Percentiles rank a stretch among this genome's conserved stretches.
These are phyloP conservation scores for Xylaria sp. DNA, from an alignment of 2,329 filamentous ascomycete species.

Conservation along the genomic window DNA sequence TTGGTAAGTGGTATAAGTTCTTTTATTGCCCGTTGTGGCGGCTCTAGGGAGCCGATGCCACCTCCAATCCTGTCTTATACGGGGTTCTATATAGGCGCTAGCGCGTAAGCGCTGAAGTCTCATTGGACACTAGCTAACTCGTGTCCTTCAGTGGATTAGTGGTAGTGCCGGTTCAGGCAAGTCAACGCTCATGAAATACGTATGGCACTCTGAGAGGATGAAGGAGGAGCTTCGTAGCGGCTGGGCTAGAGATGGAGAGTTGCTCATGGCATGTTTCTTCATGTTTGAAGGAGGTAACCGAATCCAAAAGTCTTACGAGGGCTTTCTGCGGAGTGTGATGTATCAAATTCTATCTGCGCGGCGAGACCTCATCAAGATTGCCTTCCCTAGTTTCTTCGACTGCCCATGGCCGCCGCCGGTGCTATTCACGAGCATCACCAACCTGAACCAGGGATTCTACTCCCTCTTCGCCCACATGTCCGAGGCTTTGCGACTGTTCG, in stretches of 20 bases:
- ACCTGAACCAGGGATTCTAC: conserved; percentile 36
- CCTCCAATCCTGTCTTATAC: neutral
- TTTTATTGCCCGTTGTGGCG: neutral
- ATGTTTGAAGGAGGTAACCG: conserved; percentile 45
- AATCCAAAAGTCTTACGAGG: conserved; percentile 45
- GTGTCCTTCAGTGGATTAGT: conserved; percentile 38
- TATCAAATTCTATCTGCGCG: conserved; percentile 39
- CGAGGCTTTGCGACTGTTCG: conserved; percentile 29
- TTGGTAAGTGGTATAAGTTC: conserved; percentile 21
- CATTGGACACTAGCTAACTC: conserved; percentile 7
- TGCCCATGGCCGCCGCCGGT: conserved; percentile 35
- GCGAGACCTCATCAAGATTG: conserved; percentile 37
- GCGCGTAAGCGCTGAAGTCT: neutral
- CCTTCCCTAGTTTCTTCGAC: conserved; percentile 37
- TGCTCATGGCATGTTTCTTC: conserved; percentile 42
- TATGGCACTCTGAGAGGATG: conserved; percentile 36
- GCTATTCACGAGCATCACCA: conserved; percentile 34
- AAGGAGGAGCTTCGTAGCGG: conserved; percentile 30
- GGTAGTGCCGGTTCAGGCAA: conserved; percentile 52
- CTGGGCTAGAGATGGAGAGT: conserved; percentile 38
- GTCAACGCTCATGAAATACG: conserved; percentile 50
- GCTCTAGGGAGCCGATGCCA: neutral
- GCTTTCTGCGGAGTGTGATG: conserved; percentile 42
- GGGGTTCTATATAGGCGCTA: neutral
- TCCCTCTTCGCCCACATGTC: conserved; percentile 37